Conservation (phyloP, 257 asterid species). For the Misopates orontium region DNA sequence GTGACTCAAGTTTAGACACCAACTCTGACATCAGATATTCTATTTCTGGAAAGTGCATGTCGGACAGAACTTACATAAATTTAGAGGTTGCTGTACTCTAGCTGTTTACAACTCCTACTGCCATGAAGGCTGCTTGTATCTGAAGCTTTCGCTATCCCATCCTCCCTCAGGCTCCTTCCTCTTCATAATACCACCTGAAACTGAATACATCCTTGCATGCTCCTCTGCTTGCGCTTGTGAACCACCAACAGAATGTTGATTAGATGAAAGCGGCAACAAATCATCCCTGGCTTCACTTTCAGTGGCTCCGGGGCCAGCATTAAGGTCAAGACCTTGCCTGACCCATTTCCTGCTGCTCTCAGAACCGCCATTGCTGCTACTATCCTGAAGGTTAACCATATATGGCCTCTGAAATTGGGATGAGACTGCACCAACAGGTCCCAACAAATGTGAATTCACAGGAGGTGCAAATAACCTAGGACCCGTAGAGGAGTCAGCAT, state of each 20-base stretch:
- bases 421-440: conserved; percentile 53
- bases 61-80: no score
- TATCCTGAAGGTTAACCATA: conserved; percentile 53
- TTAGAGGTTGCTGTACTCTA: no score
- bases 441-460: conserved; percentile 56
- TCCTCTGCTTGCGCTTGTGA: conserved; percentile 68
- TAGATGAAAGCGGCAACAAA: conserved; percentile 44
- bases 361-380: conserved; percentile 39
- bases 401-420: conserved; percentile 75
- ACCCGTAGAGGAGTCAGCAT: conserved; percentile 59
- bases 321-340: conserved; percentile 77
- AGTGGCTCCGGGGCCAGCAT: conserved; percentile 71
- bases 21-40: no score
- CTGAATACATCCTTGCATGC: conserved; percentile 54
- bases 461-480: conserved; percentile 58
- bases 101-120: conserved; percentile 36
- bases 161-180: conserved; percentile 88
- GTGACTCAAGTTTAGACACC: no score
- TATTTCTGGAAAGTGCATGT: no score
- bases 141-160: conserved; percentile 63
- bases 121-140: conserved; percentile 77
- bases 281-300: conserved; percentile 70
- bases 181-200: conserved; percentile 55
- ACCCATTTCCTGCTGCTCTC: conserved; percentile 71
- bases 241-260: conserved; percentile 60